Base-by-base conservation (phyloP, 1,139 yeast species). In the Pichia sp. region DNA sequence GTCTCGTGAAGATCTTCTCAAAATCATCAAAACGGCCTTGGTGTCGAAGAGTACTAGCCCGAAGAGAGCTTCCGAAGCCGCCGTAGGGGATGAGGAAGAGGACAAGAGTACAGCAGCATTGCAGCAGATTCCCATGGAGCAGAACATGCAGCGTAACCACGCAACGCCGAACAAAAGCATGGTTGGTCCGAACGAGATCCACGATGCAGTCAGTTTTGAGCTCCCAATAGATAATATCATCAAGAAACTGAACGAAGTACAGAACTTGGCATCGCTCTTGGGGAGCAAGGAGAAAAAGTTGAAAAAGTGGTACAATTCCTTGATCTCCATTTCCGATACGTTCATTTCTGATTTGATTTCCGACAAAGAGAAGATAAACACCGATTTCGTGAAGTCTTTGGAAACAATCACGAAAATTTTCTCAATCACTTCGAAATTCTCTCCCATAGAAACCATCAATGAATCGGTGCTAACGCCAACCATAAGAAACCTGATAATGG, bases 331-430 rank as follows among this genome's bases (percentile, higher is more conserved):
- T 4, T 17, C 55, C 6, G 47, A 55, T 31, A 46, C 50, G 5
- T 54, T 48, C 40, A 31, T 27, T 2, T 16, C n/a, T 16, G 64
- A 64, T 34, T 40, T 65, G n/a, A 34, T 44, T 9, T 34, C 55
- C 2, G 59, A 58, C 30, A 58, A 63, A 49, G 40, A 54, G 7
- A 49, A 30, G 7, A 36, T 65, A 31, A 64, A 60, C 24, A 52
- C 45, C 12, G 61, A 63, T 17, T 64, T 64, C 46, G 41, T 56
- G 5, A 59, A 60, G 31, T 64, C 67, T 5, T 50, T 67, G 41
- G 65, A 64, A 44, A 61, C 69, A 4, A 60, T 66, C 2, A 48
- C 64, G 2, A 62, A 60, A 48, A 63, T 66, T 9, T 62, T 63
- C 33, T 48, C 54, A 46, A 55, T 61, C 20, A 55, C 61, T 9